Conservation (phyloP, 2,329 filamentous ascomycete species). For the Colletotrichum destructivum region DNA sequence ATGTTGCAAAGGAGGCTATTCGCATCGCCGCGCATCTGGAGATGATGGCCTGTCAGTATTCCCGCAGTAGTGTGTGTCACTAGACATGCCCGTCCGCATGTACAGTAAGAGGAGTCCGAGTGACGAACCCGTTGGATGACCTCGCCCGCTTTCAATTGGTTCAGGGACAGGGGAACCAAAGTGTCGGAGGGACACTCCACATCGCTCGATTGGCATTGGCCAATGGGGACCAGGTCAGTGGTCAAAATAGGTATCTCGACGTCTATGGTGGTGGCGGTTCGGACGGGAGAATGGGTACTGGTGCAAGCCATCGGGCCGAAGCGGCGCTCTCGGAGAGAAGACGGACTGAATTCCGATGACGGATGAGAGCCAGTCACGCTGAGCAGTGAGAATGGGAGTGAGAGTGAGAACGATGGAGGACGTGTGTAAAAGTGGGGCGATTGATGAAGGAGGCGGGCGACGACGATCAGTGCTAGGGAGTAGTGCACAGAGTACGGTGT, state of each 20-base stretch:
- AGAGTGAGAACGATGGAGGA: not conserved
- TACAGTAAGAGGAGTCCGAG: not conserved
- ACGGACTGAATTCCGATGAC: not conserved
- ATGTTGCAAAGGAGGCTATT: conserved; percentile 9
- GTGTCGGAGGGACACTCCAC: not conserved
- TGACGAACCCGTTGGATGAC: conserved; percentile 9
- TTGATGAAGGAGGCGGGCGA: no score
- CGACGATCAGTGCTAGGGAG: not conserved
- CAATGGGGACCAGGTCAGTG: not conserved
- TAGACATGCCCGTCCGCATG: no score
- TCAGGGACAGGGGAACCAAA: conserved; percentile 7
- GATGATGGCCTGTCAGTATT: not conserved
- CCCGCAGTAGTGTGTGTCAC: no score
- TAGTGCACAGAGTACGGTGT: not conserved
- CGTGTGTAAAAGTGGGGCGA: not conserved
- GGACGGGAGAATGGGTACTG: not conserved
- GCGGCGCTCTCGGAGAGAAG: not conserved
- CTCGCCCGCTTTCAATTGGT: conserved; percentile 15
- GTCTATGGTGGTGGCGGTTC: not conserved
- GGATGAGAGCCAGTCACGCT: no score
- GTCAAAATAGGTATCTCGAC: not conserved
- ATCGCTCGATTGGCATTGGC: not conserved
- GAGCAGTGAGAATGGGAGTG: no score
- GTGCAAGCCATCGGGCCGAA: not conserved
- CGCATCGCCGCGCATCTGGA: conserved; percentile 13